These are phyloP conservation scores for Xylaria bambusicola DNA, from an alignment of 495 filamentous ascomycete species.

Conservation along the genomic window DNA sequence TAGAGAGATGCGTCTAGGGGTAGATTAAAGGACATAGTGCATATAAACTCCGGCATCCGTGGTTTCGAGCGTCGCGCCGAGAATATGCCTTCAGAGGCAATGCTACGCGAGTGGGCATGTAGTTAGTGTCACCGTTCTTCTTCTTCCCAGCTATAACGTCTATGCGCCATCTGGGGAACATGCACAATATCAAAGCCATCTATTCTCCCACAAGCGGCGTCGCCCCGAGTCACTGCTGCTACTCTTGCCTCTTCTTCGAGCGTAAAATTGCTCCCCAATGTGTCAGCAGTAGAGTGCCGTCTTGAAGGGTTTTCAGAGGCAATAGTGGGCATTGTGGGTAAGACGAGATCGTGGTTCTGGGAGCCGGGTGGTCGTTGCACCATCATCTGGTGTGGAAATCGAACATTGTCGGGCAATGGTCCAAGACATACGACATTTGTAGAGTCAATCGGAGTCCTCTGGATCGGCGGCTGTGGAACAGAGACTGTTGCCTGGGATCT, in stretches of 20 bases:
- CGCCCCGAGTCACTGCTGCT: slow-evolving; percentile 23
- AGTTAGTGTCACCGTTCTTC: slow-evolving; percentile 29
- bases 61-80: neutral
- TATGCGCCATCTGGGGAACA: slow-evolving; percentile 52
- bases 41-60: neutral
- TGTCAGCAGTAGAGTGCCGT: slow-evolving; percentile 42
- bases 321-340: slow-evolving; percentile 22
- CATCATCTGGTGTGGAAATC: slow-evolving; percentile 41
- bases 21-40: slow-evolving; percentile 15
- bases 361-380: slow-evolving; percentile 41
- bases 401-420: slow-evolving; percentile 51
- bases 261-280: slow-evolving; percentile 55
- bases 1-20: slow-evolving; percentile 25
- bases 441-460: slow-evolving; percentile 51
- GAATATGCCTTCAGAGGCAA: neutral
- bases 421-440: slow-evolving; percentile 54
- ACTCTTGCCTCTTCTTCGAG: slow-evolving; percentile 49
- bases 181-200: slow-evolving; percentile 50
- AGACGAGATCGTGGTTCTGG: slow-evolving; percentile 29
- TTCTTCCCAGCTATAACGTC: slow-evolving; percentile 56
- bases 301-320: slow-evolving; percentile 9
- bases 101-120: neutral
- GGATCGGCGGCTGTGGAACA: slow-evolving; percentile 39
- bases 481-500: slow-evolving; percentile 32
- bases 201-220: slow-evolving; percentile 19